These are phyloP conservation scores for Somion occarium DNA, from an alignment of 1,284 basidiomycete genomes.

Conservation along the genomic window DNA sequence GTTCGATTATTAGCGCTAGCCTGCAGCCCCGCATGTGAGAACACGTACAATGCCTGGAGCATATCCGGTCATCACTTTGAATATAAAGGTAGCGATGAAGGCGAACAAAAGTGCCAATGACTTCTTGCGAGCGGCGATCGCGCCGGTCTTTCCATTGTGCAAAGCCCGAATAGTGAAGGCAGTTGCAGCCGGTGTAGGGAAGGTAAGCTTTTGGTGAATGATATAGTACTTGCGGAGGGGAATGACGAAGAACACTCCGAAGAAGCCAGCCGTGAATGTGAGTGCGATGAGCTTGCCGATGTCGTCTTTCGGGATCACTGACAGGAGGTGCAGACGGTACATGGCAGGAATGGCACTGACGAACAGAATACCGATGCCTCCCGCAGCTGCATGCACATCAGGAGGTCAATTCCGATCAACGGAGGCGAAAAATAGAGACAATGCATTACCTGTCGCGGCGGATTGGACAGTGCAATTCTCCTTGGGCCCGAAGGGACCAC, in stretches of 20 bases:
- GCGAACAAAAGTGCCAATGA: constrained; percentile 45
- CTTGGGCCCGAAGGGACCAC: constrained; percentile 63
- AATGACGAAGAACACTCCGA: constrained; percentile 65
- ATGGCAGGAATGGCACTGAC: constrained; percentile 66
- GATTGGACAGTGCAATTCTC: constrained; percentile 62
- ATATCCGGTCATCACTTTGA: constrained; percentile 56
- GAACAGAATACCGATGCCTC: constrained; percentile 58
- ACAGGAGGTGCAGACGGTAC: constrained; percentile 51
- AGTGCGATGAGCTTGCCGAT: constrained; percentile 54
- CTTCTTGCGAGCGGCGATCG: constrained; percentile 53
- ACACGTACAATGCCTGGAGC: constrained; percentile 49
- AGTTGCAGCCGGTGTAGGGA: constrained; percentile 68
- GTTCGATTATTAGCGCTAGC: neutral
- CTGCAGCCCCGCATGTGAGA: neutral
- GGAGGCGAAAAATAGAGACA: no score
- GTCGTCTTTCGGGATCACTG: constrained; percentile 41
- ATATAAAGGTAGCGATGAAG: constrained; percentile 46
- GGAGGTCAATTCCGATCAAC: neutral
- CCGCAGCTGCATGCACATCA: constrained; percentile 33
- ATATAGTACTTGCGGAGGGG: constrained; percentile 65
- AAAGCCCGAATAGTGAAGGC: constrained; percentile 64
- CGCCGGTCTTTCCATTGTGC: constrained; percentile 48
- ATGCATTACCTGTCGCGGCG: constrained; percentile 41
- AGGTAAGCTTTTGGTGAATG: constrained; percentile 62
- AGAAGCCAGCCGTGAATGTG: constrained; percentile 55